Conservation (phyloP, 78 protist species). For the Dictyostelium citrinum region DNA sequence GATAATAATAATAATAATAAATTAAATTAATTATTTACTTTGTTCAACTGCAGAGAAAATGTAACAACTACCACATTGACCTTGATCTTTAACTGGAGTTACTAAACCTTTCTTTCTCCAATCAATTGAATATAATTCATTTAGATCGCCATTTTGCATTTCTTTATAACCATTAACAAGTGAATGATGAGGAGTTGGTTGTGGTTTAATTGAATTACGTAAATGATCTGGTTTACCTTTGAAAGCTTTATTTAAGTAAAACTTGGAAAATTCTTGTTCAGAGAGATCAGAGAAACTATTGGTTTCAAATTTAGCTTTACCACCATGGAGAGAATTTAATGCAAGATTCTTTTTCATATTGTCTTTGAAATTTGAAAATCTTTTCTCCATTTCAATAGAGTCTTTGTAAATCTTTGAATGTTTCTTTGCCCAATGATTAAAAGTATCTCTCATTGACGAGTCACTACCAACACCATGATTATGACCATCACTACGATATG, state of each 20-base stretch:
- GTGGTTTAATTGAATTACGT: not conserved
- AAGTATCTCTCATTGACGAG: not conserved
- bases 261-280: constrained; percentile 15
- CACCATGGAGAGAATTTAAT: not conserved
- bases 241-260: not conserved
- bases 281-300: constrained; percentile 68
- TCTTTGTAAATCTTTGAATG: not conserved
- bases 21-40: not conserved
- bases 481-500: not conserved
- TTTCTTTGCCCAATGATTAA: constrained; percentile 31
- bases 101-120: constrained; percentile 75
- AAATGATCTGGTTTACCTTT: not conserved
- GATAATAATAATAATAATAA: not conserved
- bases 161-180: not conserved
- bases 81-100: constrained; percentile 75
- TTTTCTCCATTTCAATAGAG: not conserved
- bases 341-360: not conserved
- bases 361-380: constrained; percentile 16
- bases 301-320: constrained; percentile 19
- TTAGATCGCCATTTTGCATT: not conserved
- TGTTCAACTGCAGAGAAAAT: not conserved
- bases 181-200: not conserved
- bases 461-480: not conserved
- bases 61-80: constrained; percentile 45
- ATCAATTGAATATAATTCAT: not conserved